Conservation (phyloP, 129 eudicot genomes). For the Flaveria brownii region DNA sequence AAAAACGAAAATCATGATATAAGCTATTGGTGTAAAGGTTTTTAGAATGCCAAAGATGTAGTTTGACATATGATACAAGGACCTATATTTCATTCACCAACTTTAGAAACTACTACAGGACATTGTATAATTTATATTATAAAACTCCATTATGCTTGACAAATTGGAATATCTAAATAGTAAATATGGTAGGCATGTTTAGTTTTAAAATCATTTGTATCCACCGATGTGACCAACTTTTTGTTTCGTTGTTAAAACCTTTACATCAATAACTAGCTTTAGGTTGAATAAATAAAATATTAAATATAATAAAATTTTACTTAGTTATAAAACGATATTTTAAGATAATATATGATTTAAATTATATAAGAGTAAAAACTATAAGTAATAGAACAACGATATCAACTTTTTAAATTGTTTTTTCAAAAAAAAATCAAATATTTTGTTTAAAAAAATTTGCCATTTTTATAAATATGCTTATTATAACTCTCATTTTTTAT, state of each 20-base stretch:
- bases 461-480: no score
- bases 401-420: no score
- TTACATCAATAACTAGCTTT: not conserved
- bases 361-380: no score
- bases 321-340: no score
- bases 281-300: no score
- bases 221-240: not conserved
- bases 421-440: no score
- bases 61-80: not conserved
- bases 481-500: no score
- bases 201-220: slow-evolving; percentile 16
- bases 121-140: not conserved
- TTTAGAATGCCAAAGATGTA: not conserved
- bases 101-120: not conserved
- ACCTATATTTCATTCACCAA: not conserved
- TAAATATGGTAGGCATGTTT: slow-evolving; percentile 11
- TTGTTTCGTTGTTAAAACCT: slow-evolving; percentile 17
- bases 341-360: no score
- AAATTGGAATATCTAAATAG: not conserved
- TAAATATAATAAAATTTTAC: no score
- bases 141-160: not conserved
- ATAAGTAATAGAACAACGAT: no score
- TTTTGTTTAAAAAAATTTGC: no score
- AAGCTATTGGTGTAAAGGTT: not conserved
- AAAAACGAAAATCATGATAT: not conserved